These are phyloP conservation scores for Effrenium voratum DNA, from an alignment of 73 alveolate species.

Conservation along the genomic window DNA sequence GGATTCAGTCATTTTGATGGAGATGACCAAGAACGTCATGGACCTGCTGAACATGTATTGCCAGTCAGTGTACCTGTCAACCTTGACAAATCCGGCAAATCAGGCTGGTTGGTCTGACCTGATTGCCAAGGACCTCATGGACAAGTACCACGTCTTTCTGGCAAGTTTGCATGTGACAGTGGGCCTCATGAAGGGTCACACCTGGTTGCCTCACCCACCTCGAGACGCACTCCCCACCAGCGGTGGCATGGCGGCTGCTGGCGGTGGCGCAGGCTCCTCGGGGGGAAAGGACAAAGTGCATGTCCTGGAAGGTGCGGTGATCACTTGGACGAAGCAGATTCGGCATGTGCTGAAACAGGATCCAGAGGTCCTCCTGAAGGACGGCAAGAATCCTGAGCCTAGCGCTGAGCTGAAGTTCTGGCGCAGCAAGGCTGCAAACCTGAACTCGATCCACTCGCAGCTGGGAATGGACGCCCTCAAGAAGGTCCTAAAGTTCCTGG, in stretches of 20 bases:
- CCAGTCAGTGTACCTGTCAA: conserved; percentile 96
- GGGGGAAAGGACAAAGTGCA: conserved; percentile 99
- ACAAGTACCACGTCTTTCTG: conserved; percentile 99
- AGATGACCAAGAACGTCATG: conserved; percentile 93
- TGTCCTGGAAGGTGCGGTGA: conserved; percentile 99
- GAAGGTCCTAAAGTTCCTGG: conserved; percentile 99
- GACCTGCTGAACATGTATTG: conserved; percentile 91
- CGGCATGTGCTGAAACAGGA: conserved; percentile 99
- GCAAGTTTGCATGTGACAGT: conserved; percentile 99
- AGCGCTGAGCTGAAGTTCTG: conserved; percentile 99
- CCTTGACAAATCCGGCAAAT: conserved; percentile 98
- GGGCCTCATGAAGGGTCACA: conserved; percentile 99
- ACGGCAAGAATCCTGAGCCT: conserved; percentile 99
- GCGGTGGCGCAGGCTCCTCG: conserved; percentile 68
- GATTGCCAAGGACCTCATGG: conserved; percentile 99
- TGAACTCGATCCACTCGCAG: conserved; percentile 98
- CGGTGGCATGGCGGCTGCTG: conserved; percentile 60
- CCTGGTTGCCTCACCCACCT: conserved; percentile 97
- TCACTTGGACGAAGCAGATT: conserved; percentile 99
- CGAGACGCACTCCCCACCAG: conserved; percentile 82
- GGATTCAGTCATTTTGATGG: conserved; percentile 52
- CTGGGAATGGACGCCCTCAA: conserved; percentile 97
- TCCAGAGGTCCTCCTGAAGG: conserved; percentile 96
- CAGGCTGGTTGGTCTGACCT: conserved; percentile 99
- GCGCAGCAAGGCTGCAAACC: conserved; percentile 98